A percentile compares a stretch with the other conserved stretches of the same genome.
Evolutionary conservation across 768 basidiomycete genomes (phyloP).

Genomic region (Mycena alexandri): DNA sequence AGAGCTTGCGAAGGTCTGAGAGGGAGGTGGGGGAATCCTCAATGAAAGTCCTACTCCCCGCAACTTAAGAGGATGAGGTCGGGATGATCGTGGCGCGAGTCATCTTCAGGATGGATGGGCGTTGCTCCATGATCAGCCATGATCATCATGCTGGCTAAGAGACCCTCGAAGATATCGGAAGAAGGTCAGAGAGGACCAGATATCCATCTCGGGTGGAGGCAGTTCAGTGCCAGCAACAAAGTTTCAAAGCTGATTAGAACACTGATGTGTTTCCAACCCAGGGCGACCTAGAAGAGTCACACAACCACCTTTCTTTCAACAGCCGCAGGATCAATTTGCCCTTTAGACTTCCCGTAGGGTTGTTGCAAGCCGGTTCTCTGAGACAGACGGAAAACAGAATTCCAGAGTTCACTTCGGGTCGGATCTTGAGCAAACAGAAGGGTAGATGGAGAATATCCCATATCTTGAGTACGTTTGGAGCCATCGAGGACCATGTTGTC

Average conservation of each 20-base stretch:
- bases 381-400: no score
- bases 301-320: background rate
- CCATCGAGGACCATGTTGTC: no score
- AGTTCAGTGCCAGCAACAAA: conserved; percentile 12
- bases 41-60: background rate
- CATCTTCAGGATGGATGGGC: conserved; percentile 24
- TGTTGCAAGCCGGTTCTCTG: no score
- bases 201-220: conserved; percentile 19
- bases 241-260: conserved; percentile 13
- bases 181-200: conserved; percentile 14
- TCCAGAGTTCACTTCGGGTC: no score
- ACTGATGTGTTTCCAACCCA: conserved; percentile 16
- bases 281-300: background rate
- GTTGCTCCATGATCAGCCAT: conserved; percentile 24
- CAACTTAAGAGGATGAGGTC: conserved; percentile 11
- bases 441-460: no score
- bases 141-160: conserved; percentile 21
- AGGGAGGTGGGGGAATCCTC: background rate
- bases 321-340: background rate
- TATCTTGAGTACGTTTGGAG: no score
- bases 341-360: background rate
- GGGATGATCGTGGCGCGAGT: conserved; percentile 27
- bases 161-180: conserved; percentile 18
- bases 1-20: background rate
- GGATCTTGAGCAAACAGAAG: no score